A percentile compares a stretch with the other conserved stretches of the same genome.
Evolutionary conservation across 2,329 filamentous ascomycete species (phyloP).

Genomic region (Scorias spongiosa): DNA sequence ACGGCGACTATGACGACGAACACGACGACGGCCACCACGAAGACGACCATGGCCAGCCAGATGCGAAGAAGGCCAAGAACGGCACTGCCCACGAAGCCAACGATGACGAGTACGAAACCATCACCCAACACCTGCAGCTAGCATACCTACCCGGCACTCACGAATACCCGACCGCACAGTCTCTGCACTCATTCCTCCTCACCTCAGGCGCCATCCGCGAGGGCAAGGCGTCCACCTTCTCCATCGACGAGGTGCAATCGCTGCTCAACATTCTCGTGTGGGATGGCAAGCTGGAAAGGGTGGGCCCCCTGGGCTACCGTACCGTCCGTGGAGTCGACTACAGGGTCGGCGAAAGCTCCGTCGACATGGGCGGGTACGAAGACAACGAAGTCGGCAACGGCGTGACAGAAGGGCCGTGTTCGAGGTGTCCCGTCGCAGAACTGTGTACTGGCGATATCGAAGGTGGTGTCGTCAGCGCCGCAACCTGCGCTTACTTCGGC

Average conservation of each 20-base stretch:
- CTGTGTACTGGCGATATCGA: not conserved
- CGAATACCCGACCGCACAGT: constrained; percentile 64
- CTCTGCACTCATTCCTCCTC: constrained; percentile 63
- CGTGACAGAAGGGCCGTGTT: constrained; percentile 79
- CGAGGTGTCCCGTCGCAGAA: constrained; percentile 59
- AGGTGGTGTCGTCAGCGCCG: not conserved
- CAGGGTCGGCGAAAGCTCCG: constrained; percentile 5
- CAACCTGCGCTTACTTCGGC: constrained; percentile 78
- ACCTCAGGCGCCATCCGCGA: constrained; percentile 55
- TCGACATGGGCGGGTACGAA: constrained; percentile 17
- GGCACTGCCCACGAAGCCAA: constrained; percentile 12
- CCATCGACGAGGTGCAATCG: constrained; percentile 64
- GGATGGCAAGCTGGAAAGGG: constrained; percentile 66
- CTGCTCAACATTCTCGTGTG: constrained; percentile 78
- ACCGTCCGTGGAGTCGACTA: constrained; percentile 23
- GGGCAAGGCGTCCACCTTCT: constrained; percentile 33
- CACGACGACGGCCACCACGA: not conserved
- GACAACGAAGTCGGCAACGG: constrained; percentile 47
- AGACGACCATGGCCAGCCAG: constrained; percentile 1
- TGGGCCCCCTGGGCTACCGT: constrained; percentile 35
- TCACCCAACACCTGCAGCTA: constrained; percentile 15
- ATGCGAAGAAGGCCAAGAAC: constrained; percentile 2
- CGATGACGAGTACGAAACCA: constrained; percentile 14
- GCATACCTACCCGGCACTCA: constrained; percentile 24
- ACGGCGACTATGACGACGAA: constrained; percentile 14